Base-by-base conservation (phyloP, 1,284 basidiomycete species). In the Leccinum olivaceoglutinosum region DNA sequence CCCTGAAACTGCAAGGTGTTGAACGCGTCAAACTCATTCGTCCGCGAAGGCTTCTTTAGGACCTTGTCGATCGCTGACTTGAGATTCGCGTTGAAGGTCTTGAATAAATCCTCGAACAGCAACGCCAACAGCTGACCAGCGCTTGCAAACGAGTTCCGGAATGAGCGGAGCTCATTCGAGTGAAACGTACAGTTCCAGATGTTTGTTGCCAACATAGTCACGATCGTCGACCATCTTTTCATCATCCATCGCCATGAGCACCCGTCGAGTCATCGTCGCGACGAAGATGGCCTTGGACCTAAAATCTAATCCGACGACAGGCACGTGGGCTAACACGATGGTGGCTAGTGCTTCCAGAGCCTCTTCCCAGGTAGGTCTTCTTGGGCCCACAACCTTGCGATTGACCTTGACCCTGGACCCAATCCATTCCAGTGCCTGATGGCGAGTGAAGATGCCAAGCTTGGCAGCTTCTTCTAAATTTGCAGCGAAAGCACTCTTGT, bases 121-220 rank as follows among this genome's bases (percentile, higher is more conserved):
- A 99, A 82, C 2, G 96, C 94, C 16, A 99, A 84, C 9, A 99
- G 84, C 75, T 99, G 98, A 46, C 97, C 97, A 58, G 98, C 98
- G 61, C 94, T 96, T 72, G 62, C 63, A 55, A 67, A 92, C n/a
- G 55, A 55, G 58, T 61, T 62, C 32, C 44, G 25, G 66, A 29
- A 67, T 54, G 58, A 61, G 58, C 11, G 60, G 58, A 38, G 25
- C 4, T 56, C 60, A 41, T 46, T 56, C 38, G 32, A 54, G 59
- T 53, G 51, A 59, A 6, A 82, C 90, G 74, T 73, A 96, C 93
- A 99, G 84, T 77, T 99, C 97, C 49, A 99, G 81, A 64, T 97
- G 92, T 79, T 99, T 99, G 79, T 99, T 99, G 54, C 97, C 97
- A 67, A 99, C 97, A 75, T 99, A 99, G 77, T 99, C 97, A 54